A percentile compares a stretch with the other conserved stretches of the same genome.
Conservation (phyloP, 2,329 filamentous ascomycete species). For the Camillea tinctor region DNA sequence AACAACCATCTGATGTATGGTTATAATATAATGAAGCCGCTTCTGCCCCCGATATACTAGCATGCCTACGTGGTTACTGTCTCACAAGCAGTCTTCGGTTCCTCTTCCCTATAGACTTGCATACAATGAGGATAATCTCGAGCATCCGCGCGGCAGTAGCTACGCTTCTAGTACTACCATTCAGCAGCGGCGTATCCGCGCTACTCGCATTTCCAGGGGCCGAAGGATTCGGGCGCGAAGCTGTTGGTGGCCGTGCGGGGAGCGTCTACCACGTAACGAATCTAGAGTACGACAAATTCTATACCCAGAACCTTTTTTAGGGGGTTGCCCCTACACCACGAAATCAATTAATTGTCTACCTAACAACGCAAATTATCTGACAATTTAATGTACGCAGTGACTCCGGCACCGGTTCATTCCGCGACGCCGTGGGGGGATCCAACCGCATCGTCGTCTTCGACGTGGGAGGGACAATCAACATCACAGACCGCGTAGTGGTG, state of each 20-base stretch:
- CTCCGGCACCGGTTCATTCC: conserved; percentile 47
- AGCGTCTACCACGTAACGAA: conserved; percentile 49
- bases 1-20: too few species aligned
- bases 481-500: conserved; percentile 45
- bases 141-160: conserved; percentile 12
- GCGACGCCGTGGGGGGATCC: conserved; percentile 47
- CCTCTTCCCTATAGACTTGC: neutral
- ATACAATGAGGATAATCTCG: conserved; percentile 16
- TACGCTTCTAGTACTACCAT: conserved; percentile 4
- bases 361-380: neutral
- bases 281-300: conserved; percentile 32
- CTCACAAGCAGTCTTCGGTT: neutral
- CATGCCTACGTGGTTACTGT: neutral
- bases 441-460: conserved; percentile 51
- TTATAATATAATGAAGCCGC: neutral
- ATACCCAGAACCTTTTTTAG: too few species aligned
- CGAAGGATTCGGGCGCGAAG: conserved; percentile 48
- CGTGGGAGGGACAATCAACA: conserved; percentile 49
- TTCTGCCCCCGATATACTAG: neutral
- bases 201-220: conserved; percentile 48
- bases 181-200: conserved; percentile 5
- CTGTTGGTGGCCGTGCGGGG: conserved; percentile 45
- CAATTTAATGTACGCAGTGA: conserved; percentile 32
- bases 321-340: too few species aligned
- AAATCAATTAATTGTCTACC: too few species aligned